Conservation (phyloP, 768 basidiomycete species). For the Termitomyces sp. region DNA sequence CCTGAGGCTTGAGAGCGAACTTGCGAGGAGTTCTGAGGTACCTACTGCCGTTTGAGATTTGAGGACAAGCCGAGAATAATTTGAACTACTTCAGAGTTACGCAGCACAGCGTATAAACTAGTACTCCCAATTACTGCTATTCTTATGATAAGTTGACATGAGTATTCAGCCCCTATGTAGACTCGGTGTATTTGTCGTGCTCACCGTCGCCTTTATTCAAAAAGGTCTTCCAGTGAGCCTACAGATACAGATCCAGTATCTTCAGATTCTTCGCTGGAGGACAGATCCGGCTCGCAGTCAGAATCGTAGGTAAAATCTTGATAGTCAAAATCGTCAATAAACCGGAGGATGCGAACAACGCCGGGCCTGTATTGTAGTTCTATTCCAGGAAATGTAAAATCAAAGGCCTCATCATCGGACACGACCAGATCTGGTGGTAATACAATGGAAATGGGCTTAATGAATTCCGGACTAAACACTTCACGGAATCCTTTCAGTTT, state of each 20-base stretch:
- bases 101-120: too few species aligned
- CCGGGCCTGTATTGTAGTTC: neutral
- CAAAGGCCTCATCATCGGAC: neutral
- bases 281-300: neutral
- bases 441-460: neutral
- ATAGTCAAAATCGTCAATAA: neutral
- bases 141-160: too few species aligned
- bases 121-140: too few species aligned
- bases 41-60: too few species aligned
- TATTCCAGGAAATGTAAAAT: neutral
- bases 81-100: too few species aligned
- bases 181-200: neutral
- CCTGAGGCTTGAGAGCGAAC: too few species aligned
- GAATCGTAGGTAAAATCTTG: neutral
- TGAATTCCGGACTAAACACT: neutral
- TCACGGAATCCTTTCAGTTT: neutral
- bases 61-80: too few species aligned
- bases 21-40: too few species aligned
- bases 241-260: neutral
- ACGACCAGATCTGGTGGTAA: neutral
- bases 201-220: neutral
- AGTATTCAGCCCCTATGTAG: too few species aligned
- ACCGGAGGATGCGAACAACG: neutral
- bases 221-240: neutral
- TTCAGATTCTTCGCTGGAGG: neutral